Evolutionary conservation across 2,329 filamentous ascomycete species (phyloP).

Genomic region (Paraphaeosphaeria sporulosa): DNA sequence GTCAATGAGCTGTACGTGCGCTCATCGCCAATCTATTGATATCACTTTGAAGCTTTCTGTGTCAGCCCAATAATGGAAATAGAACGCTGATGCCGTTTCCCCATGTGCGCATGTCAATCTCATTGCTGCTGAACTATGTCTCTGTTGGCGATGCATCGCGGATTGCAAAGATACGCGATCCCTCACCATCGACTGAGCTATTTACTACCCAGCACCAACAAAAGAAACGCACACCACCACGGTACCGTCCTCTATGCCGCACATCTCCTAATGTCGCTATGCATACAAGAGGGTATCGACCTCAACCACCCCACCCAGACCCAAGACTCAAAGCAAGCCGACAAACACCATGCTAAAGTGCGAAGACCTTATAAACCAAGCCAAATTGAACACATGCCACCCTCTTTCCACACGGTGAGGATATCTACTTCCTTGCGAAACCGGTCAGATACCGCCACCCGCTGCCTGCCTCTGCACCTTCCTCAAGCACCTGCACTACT

Average conservation of each 20-base stretch:
- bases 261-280: no score
- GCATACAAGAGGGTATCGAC: conserved; percentile 2
- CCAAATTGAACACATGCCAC: neutral
- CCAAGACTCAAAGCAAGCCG: conserved; percentile 8
- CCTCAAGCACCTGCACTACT: conserved; percentile 65
- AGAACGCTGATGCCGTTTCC: conserved; percentile 22
- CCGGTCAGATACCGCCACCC: conserved; percentile 69
- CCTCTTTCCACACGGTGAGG: conserved; percentile 17
- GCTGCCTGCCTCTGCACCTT: conserved; percentile 64
- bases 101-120: conserved; percentile 21
- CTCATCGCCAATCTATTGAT: neutral
- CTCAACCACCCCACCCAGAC: conserved; percentile 5
- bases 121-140: neutral
- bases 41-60: neutral
- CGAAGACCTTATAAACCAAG: conserved; percentile 11
- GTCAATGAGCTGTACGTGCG: neutral
- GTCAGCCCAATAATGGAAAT: no score
- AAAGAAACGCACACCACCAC: conserved; percentile 35
- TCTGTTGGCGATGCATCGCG: no score
- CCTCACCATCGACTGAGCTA: neutral
- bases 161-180: no score
- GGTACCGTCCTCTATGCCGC: conserved; percentile 34
- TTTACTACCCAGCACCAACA: conserved; percentile 19
- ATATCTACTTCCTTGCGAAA: conserved; percentile 47
- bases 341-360: conserved; percentile 34